Percentiles rank a stretch among this genome's conserved stretches.
phyloP scores from a whole-genome alignment of 2,329 filamentous ascomycete genomes.

The Neoascochyta sp. region DNA sequence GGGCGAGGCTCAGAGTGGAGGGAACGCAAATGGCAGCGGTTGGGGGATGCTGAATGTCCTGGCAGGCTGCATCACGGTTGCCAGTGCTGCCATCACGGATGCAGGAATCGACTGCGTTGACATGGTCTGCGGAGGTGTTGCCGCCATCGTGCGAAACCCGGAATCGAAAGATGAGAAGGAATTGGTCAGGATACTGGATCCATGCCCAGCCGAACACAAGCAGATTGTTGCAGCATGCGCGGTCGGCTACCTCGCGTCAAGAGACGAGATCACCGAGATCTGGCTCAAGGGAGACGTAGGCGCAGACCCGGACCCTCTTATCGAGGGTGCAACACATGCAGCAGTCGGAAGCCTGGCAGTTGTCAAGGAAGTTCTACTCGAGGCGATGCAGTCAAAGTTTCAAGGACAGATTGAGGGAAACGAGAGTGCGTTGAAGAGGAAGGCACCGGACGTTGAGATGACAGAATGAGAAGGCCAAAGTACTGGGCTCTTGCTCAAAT shows the following conservation, averaged over 20 bases:
- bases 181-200: slow-evolving; percentile 67
- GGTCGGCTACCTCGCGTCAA: slow-evolving; percentile 78
- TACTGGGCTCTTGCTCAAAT: no score
- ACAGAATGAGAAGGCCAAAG: slow-evolving; percentile 17
- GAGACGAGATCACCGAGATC: slow-evolving; percentile 89
- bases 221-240: slow-evolving; percentile 79
- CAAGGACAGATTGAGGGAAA: slow-evolving; percentile 15
- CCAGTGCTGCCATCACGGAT: slow-evolving; percentile 87
- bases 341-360: slow-evolving; percentile 58
- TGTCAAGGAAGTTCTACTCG: slow-evolving; percentile 58
- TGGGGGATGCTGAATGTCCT: slow-evolving; percentile 92
- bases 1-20: slow-evolving; percentile 45
- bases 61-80: slow-evolving; percentile 87
- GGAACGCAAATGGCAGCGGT: slow-evolving; percentile 56
- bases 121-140: slow-evolving; percentile 82
- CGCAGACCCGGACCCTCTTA: slow-evolving; percentile 49
- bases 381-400: slow-evolving; percentile 40
- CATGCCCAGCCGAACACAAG: slow-evolving; percentile 74
- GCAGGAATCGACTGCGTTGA: slow-evolving; percentile 96
- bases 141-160: slow-evolving; percentile 61
- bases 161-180: slow-evolving; percentile 19
- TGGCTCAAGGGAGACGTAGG: slow-evolving; percentile 79
- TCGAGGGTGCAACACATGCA: slow-evolving; percentile 62
- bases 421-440: slow-evolving; percentile 23
- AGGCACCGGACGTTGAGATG: slow-evolving; percentile 33